Percentiles rank a stretch among this genome's conserved stretches.
Conservation (phyloP, 345 rosid genomes). For the Aegle marmelos region DNA sequence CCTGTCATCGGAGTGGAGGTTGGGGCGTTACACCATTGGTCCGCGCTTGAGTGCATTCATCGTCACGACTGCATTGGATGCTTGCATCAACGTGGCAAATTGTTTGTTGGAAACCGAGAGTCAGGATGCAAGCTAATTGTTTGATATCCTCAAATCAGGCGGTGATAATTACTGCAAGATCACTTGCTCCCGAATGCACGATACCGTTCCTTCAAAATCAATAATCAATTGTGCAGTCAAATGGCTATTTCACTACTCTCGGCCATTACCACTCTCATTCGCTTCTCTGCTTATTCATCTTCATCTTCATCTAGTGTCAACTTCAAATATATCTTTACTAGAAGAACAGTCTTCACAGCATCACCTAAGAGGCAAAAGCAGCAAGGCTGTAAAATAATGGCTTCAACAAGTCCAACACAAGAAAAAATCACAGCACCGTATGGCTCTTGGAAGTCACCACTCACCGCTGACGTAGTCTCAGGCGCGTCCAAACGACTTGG, state of each 20-base stretch:
- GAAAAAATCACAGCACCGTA: slow-evolving; percentile 60
- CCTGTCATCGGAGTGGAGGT: no score
- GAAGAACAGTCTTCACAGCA: not conserved
- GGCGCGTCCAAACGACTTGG: slow-evolving; percentile 82
- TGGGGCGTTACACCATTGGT: no score
- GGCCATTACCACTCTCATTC: slow-evolving; percentile 27
- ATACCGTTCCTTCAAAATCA: not conserved
- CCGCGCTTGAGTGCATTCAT: no score
- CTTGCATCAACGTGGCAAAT: no score
- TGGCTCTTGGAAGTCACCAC: slow-evolving; percentile 94
- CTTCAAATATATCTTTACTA: not conserved
- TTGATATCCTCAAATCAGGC: not conserved
- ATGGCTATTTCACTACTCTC: slow-evolving; percentile 22
- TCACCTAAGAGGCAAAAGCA: slow-evolving; percentile 7
- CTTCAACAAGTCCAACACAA: slow-evolving; percentile 31
- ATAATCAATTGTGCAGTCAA: not conserved
- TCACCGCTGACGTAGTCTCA: slow-evolving; percentile 81
- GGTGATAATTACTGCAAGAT: not conserved
- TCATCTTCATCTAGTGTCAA: not conserved
- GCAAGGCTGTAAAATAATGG: slow-evolving; percentile 30
- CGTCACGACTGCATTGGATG: no score
- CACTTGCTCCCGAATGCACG: not conserved
- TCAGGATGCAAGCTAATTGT: no score
- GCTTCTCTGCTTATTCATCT: slow-evolving; percentile 19
- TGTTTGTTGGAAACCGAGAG: no score